phyloP scores from a whole-genome alignment of 108 stramenopile species.

The Fragilaria radians region DNA sequence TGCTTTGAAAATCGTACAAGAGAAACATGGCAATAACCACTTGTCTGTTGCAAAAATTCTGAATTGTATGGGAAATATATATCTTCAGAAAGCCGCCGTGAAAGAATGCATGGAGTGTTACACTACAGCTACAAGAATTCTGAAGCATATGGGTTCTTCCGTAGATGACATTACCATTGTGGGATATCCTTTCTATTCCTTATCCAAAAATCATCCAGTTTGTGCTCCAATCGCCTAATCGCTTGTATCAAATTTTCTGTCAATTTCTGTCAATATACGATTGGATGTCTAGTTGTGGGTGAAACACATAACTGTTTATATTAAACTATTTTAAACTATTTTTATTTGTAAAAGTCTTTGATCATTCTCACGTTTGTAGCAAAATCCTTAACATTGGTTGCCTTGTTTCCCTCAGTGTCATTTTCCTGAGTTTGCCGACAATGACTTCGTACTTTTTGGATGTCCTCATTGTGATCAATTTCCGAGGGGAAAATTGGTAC shows the following conservation, averaged over 20 bases:
- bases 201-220: conserved; percentile 36
- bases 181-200: conserved; percentile 47
- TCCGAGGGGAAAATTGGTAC: too few species aligned
- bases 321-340: not conserved
- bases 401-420: too few species aligned
- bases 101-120: conserved; percentile 56
- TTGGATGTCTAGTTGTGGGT: not conserved
- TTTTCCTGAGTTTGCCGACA: too few species aligned
- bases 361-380: too few species aligned
- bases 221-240: conserved; percentile 43
- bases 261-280: not conserved
- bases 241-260: not conserved
- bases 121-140: conserved; percentile 49
- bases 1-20: conserved; percentile 37
- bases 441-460: too few species aligned
- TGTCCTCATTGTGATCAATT: too few species aligned
- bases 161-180: conserved; percentile 29
- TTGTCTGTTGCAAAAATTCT: conserved; percentile 29
- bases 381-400: too few species aligned
- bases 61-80: conserved; percentile 54
- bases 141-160: conserved; percentile 6
- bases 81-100: conserved; percentile 38
- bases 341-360: not conserved
- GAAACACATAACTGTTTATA: not conserved
- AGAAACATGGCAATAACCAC: conserved; percentile 12